Evolutionary conservation across 805 yeast species (phyloP).

Genomic region (Yarrowia keelungensis): DNA sequence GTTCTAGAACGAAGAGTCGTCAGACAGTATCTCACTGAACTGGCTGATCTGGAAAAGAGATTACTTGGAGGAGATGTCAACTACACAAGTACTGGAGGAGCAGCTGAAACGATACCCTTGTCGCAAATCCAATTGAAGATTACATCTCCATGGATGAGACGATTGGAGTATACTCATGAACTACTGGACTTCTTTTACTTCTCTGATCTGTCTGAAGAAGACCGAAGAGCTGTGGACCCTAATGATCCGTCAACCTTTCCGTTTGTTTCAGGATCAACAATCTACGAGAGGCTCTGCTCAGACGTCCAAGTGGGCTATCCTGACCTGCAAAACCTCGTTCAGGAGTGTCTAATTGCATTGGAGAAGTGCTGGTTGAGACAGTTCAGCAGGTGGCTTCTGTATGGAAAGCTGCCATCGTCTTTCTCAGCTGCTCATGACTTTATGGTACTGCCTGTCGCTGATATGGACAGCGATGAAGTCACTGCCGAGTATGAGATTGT

Average conservation of each 20-base stretch:
- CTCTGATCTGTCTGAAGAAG: slow-evolving; percentile 7
- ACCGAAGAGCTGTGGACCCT: slow-evolving; percentile 1
- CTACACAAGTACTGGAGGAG: slow-evolving; percentile 38
- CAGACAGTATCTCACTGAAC: slow-evolving; percentile 22
- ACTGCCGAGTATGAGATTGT: slow-evolving; percentile 34
- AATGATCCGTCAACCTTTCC: slow-evolving; percentile 19
- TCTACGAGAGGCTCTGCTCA: not conserved
- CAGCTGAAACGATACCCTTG: slow-evolving; percentile 25
- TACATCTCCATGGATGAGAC: slow-evolving; percentile 18
- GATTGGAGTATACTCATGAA: slow-evolving; percentile 17
- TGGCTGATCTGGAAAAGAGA: slow-evolving; percentile 40
- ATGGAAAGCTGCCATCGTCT: slow-evolving; percentile 41
- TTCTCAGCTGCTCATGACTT: slow-evolving; percentile 40
- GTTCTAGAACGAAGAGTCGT: slow-evolving; percentile 10
- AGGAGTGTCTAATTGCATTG: slow-evolving; percentile 40
- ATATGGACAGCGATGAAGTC: slow-evolving; percentile 4
- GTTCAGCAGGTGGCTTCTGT: slow-evolving; percentile 43
- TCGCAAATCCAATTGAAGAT: slow-evolving; percentile 17
- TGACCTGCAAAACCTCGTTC: slow-evolving; percentile 27
- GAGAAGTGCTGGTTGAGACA: slow-evolving; percentile 43
- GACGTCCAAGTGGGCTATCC: slow-evolving; percentile 30
- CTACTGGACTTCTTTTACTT: slow-evolving; percentile 23
- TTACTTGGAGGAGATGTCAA: slow-evolving; percentile 40
- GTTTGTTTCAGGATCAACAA: slow-evolving; percentile 23
- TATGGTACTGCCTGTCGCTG: slow-evolving; percentile 40